These are phyloP conservation scores for Artemisia tridentata DNA, from an alignment of 129 eudicot genomes.

Conservation along the genomic window DNA sequence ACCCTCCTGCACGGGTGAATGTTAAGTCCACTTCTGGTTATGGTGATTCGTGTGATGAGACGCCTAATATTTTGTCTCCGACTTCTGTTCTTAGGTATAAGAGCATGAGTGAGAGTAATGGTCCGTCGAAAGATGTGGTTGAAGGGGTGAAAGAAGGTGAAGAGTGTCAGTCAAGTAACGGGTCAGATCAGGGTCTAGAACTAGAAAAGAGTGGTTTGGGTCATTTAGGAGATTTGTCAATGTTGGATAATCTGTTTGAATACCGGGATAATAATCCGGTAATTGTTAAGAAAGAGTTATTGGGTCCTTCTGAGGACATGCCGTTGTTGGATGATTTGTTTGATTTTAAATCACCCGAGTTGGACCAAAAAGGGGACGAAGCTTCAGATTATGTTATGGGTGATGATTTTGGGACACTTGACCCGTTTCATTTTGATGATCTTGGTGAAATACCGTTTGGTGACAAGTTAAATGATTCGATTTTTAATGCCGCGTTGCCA, in stretches of 20 bases:
- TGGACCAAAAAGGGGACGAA: slow-evolving; percentile 30
- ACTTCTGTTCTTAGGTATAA: slow-evolving; percentile 46
- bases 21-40: slow-evolving; percentile 22
- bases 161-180: slow-evolving; percentile 23
- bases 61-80: slow-evolving; percentile 36
- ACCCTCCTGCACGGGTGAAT: slow-evolving; percentile 13
- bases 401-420: slow-evolving; percentile 21
- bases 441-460: slow-evolving; percentile 1
- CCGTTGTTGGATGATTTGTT: slow-evolving; percentile 25
- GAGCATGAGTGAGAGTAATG: slow-evolving; percentile 14
- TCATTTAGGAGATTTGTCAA: slow-evolving; percentile 25
- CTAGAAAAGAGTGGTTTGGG: slow-evolving; percentile 1
- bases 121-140: slow-evolving; percentile 12
- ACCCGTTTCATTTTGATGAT: slow-evolving; percentile 17
- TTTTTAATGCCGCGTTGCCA: slow-evolving; percentile 25
- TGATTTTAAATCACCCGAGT: slow-evolving; percentile 32
- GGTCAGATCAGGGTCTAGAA: not conserved
- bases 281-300: no score
- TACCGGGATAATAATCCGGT: no score
- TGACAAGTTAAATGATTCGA: slow-evolving; percentile 14
- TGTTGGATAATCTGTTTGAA: slow-evolving; percentile 27
- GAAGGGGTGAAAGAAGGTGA: slow-evolving; percentile 23
- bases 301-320: slow-evolving; percentile 25
- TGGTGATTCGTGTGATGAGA: slow-evolving; percentile 37
- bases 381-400: slow-evolving; percentile 14